Base-by-base conservation (phyloP, 345 rosid species). In the Brassica napus region DNA sequence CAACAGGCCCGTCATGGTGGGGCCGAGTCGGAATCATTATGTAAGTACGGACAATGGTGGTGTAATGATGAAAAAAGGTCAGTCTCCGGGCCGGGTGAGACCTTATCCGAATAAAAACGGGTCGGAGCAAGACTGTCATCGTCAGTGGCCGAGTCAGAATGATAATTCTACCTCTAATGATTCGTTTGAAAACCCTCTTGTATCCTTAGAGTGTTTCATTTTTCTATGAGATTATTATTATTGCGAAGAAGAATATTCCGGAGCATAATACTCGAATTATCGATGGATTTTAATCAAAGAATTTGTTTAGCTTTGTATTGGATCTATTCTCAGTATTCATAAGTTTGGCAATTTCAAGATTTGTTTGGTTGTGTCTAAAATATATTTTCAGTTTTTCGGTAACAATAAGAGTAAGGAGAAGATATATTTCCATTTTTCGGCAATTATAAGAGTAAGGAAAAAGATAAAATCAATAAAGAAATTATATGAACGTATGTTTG, bases 191-290 rank as follows among this genome's bases (percentile, higher is more conserved):
- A 91, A 92, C 77, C 98, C 97, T 71, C 92, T 84, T 8, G 97
- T 92, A 8, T 89, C 97, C 0, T 71, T 94, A 69, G 98, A 92
- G 85, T 92, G 97, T 77, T 94, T 92, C 81, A 92, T 94, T 72
- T 94, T 92, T 68, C 90, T 94, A 4, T 94, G 62, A 75, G 39
- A 55, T 21, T 61, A 34, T 10, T 58, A 30, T 49, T 58, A 30
- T 49, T 49, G 21, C 32, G 42, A 74, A 54, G 55, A 69, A 49
- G 34, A 66, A 34, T 59, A 59, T 65, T 35, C 44, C 44, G 81
- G 31, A 8, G 71, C 1, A 62, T 64, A 77, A 37, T 72, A 30
- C 28, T 71, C 21, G 15, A 15, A 35, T 70, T 77, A 52, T 77
- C 67, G 1, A 32, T 59, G 72, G 66, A 0, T 4, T 62, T 32